phyloP scores from a whole-genome alignment of 139 green algal species.

The Closterium sp. region DNA sequence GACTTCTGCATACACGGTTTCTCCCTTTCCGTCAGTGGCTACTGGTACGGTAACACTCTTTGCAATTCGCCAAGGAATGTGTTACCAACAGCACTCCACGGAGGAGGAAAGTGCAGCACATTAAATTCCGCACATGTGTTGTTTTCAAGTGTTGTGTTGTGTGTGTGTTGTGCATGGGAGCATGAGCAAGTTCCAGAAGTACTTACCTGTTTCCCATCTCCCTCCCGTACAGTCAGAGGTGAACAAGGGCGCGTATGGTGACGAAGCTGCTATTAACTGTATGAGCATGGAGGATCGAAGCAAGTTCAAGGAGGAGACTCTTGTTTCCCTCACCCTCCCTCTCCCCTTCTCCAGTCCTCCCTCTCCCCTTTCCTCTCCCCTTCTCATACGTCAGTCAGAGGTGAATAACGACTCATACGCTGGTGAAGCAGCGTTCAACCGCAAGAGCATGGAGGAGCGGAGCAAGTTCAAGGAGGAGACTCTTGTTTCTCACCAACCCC shows the following conservation, averaged over 20 bases:
- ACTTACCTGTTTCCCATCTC: no score
- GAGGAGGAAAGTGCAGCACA: no score
- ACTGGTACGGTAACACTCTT: no score
- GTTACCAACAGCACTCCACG: no score
- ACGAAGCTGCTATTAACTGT: slow-evolving; percentile 67
- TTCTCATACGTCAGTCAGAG: neutral
- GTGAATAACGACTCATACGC: neutral
- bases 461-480: slow-evolving; percentile 94
- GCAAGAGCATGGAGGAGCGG: slow-evolving; percentile 67
- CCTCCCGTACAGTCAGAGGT: neutral
- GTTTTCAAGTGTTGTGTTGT: no score
- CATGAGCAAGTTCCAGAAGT: no score
- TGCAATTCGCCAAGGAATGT: no score
- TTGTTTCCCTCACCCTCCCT: slow-evolving; percentile 39
- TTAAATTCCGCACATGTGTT: no score
- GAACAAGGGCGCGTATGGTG: neutral
- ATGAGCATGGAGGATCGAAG: slow-evolving; percentile 66
- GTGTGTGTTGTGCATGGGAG: no score
- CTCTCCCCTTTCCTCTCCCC: neutral
- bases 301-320: slow-evolving; percentile 94
- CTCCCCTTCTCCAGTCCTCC: no score
- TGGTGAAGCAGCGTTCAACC: slow-evolving; percentile 66
- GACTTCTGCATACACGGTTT: slow-evolving; percentile 79
- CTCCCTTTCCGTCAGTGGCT: no score
- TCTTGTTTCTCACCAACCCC: slow-evolving; percentile 46